phyloP scores from a whole-genome alignment of 495 filamentous ascomycete genomes.

The Trypethelium eluteriae region DNA sequence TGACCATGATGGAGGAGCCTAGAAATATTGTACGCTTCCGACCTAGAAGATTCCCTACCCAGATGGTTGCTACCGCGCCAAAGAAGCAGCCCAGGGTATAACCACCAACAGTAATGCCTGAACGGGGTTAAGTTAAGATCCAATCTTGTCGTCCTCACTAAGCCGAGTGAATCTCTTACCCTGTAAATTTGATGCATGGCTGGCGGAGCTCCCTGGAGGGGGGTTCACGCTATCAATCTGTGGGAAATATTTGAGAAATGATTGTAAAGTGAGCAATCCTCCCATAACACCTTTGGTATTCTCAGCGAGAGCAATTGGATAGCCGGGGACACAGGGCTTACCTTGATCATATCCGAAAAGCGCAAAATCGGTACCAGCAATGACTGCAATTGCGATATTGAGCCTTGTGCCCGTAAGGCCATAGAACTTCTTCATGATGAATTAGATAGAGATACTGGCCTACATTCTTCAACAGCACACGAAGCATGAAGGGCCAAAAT shows the following conservation, averaged over 20 bases:
- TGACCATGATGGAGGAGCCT: constrained; percentile 62
- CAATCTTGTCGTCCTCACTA: not conserved
- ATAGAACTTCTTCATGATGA: constrained; percentile 36
- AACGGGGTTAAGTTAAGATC: not conserved
- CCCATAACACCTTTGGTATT: constrained; percentile 31
- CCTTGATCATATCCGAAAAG: constrained; percentile 32
- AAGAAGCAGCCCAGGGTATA: constrained; percentile 72
- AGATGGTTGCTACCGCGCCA: constrained; percentile 61
- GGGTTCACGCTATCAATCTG: constrained; percentile 29
- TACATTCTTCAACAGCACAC: no score
- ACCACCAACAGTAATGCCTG: constrained; percentile 46
- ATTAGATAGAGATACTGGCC: not conserved
- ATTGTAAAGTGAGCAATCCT: constrained; percentile 29
- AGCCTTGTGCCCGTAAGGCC: constrained; percentile 60
- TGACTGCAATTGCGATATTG: constrained; percentile 58
- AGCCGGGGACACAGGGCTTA: not conserved
- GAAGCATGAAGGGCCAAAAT: not conserved
- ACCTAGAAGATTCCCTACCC: constrained; percentile 63
- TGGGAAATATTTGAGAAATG: constrained; percentile 30
- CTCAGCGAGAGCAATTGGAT: not conserved
- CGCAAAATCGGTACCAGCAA: constrained; percentile 63
- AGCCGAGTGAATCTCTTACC: constrained; percentile 17
- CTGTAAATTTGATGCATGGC: constrained; percentile 31
- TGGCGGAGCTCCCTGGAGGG: constrained; percentile 22
- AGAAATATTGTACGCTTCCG: constrained; percentile 63